Base-by-base conservation (phyloP, 2,329 filamentous ascomycete species). In the Curvularia spicifera region DNA sequence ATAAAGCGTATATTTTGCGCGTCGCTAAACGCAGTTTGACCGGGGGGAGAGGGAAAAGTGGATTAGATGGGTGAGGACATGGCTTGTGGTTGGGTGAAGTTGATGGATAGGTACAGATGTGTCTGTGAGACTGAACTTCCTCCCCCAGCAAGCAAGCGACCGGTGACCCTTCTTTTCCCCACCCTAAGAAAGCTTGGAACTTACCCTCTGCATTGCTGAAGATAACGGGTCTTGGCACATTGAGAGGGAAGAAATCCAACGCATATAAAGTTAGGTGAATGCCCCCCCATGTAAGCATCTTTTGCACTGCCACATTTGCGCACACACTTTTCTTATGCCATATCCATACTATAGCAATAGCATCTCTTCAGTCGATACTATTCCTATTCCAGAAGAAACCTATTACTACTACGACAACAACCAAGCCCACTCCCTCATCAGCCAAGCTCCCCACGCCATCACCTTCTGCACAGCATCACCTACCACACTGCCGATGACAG, bases 401-500 rank as follows among this genome's bases (percentile, higher is more conserved):
- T 35, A 54, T 40, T 28, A 57, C 33, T 13, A 15, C 13, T 24
- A 24, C 31, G 22, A 10, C 46, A 53, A 10, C 28, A 42, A 42
- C 43, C 35, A 57, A 48, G 12, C 33, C 26, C 46, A 51, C 33
- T 42, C 43, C 5, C 46, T 54, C 31, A 43, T 51, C 44, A 55
- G 24, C 37, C 33, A 59, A 18, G 47, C 49, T 35, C 56, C 29
- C 37, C 51, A 53, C 40, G 37, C 54, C 57, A 45, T 53, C 33
- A 49, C 58, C 29, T 54, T 51, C 22, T 43, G 35, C 42, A 40
- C 59, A 48, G 40, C 48, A 24, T 50, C 54, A 29, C 51, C 56
- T 22, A 55, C 58, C 22, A 45, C 51, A 49, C 68, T 58, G 67
- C 60, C 67, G 70, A 75, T 75, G 73, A 72, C 70, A 64, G 61